Base-by-base conservation (phyloP, 2,329 filamentous ascomycete genomes). In the Fusarium miscanthi region DNA sequence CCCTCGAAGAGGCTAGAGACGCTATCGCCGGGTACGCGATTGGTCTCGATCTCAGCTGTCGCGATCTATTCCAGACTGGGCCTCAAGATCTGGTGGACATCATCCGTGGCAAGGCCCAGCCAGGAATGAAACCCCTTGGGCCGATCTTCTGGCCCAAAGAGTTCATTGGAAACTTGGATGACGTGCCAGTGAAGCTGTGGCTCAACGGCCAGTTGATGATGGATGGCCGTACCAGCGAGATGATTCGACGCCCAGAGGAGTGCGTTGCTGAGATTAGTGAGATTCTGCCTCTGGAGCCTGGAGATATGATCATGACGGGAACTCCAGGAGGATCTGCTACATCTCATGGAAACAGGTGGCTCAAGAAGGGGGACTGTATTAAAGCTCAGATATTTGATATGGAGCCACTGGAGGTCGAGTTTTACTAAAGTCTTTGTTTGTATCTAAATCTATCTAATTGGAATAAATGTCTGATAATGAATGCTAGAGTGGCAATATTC, bases 261-360 rank as follows among this genome's bases (percentile, higher is more conserved):
- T 59, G 45, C 1, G 17, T 52, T 14, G 30, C 57, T 4, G 57
- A 59, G 57, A 59, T 59, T 6, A 59, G 57, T 25, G n/a, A 27
- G 7, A 12, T 59, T 17, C 4, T 59, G 3, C 57, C 57, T 33
- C 37, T 59, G 17, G 57, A 59, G 5, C 37, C 57, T n/a, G 57
- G 57, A 17, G 57, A 59, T 35, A 52, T 59, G 57, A 30, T 52
- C 4, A 52, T 59, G 57, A 59, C 57, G 3, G 57, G 57, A 11
- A 59, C 45, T 3, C 57, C 57, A 1, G 19, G n/a, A 4, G 57
- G 57, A 17, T 51, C 45, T 5, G 45, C 57, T 33, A 6, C 30
- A 1, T 41, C 45, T 19, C 45, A 59, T n/a, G 27, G 17, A 23
- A 17, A 52, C 3, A 52, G 45, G 10, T 59, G 57, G 57, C 45